Conservation (phyloP, 108 stramenopile genomes). For the Mayamaea pseudoterrestris region DNA sequence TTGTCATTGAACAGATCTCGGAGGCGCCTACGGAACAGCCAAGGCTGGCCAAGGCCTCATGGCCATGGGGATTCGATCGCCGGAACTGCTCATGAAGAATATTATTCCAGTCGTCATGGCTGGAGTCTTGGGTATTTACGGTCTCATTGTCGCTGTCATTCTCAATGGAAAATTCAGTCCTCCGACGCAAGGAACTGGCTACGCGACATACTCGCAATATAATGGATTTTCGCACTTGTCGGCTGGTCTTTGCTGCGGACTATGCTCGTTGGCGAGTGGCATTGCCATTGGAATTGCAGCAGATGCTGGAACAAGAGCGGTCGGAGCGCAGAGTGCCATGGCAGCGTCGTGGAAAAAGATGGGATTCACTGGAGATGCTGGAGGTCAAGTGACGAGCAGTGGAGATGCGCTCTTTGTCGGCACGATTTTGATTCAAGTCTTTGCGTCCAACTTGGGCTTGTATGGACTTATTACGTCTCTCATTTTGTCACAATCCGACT, state of each 20-base stretch:
- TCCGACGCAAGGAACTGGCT: slow-evolving; percentile 30
- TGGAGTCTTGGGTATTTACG: slow-evolving; percentile 67
- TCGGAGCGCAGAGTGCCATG: slow-evolving; percentile 85
- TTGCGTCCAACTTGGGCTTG: slow-evolving; percentile 93
- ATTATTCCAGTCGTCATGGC: slow-evolving; percentile 77
- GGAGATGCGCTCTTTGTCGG: slow-evolving; percentile 91
- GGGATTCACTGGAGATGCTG: slow-evolving; percentile 61
- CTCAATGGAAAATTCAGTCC: slow-evolving; percentile 51
- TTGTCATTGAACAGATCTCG: slow-evolving; percentile 57
- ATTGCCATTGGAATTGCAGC: slow-evolving; percentile 64
- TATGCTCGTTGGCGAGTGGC: slow-evolving; percentile 46
- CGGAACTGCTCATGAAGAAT: slow-evolving; percentile 59
- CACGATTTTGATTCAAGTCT: slow-evolving; percentile 94
- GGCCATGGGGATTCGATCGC: slow-evolving; percentile 62
- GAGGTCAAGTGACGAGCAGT: slow-evolving; percentile 34
- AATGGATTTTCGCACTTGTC: slow-evolving; percentile 52
- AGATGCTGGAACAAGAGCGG: slow-evolving; percentile 72
- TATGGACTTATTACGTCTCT: slow-evolving; percentile 97
- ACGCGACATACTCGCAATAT: slow-evolving; percentile 43
- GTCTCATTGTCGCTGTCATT: slow-evolving; percentile 63
- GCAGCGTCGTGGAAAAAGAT: slow-evolving; percentile 72
- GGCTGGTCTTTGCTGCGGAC: slow-evolving; percentile 55
- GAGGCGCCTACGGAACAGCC: slow-evolving; percentile 96
- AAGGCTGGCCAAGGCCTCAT: slow-evolving; percentile 70
- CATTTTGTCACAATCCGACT: slow-evolving; percentile 63